Evolutionary conservation across 2,329 filamentous ascomycete genomes (phyloP).

Genomic region (Diplodia mutila): DNA sequence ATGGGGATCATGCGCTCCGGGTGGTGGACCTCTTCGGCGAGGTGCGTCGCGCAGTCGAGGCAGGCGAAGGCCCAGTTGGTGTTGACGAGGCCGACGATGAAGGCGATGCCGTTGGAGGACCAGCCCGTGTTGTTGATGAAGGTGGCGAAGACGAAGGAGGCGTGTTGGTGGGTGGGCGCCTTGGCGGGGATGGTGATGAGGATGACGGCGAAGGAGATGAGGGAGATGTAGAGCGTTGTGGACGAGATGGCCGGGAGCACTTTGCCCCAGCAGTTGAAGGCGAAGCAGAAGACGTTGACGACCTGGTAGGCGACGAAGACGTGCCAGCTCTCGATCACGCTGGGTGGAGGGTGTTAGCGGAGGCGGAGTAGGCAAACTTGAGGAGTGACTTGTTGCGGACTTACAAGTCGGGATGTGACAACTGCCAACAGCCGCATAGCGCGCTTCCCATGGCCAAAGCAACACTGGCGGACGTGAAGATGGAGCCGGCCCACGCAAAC

Average conservation of each 20-base stretch:
- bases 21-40: constrained; percentile 55
- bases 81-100: constrained; percentile 57
- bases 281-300: constrained; percentile 53
- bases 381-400: constrained; percentile 29
- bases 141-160: constrained; percentile 56
- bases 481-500: constrained; percentile 58
- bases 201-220: constrained; percentile 54
- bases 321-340: constrained; percentile 41
- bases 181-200: constrained; percentile 53
- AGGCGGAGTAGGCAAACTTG: too few species aligned
- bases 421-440: constrained; percentile 56
- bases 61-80: constrained; percentile 57
- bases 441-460: constrained; percentile 54
- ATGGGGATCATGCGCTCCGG: constrained; percentile 55
- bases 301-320: constrained; percentile 52
- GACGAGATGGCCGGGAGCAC: constrained; percentile 46
- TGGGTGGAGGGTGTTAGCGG: constrained; percentile 27
- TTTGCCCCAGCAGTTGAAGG: constrained; percentile 53
- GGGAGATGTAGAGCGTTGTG: constrained; percentile 50
- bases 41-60: constrained; percentile 55
- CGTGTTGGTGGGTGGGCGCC: constrained; percentile 49
- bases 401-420: constrained; percentile 58
- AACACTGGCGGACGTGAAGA: constrained; percentile 59
- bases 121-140: constrained; percentile 59
- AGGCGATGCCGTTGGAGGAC: constrained; percentile 52